Evolutionary conservation across 2,329 filamentous ascomycete genomes (phyloP), one percentile per base, ranked within the genome.

Genomic region (Sclerotinia borealis): DNA sequence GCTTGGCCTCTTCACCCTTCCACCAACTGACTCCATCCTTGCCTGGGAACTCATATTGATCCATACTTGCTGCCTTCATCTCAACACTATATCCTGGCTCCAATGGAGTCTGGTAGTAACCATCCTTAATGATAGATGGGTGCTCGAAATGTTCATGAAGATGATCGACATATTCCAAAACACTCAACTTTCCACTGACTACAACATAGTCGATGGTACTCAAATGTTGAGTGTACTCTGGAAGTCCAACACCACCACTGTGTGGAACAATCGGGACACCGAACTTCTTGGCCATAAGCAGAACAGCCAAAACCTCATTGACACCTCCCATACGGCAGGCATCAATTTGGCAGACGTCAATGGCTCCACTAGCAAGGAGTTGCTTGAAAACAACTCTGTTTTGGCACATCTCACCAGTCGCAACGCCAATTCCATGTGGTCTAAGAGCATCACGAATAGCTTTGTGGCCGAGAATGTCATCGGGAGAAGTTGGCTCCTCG

Each of bases 381-480:
- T 96, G 92, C 83, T 96, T 96, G 85, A 96, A 96, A 72, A 96
- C 85, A 68, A 96, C 90, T 45, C 92, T 87, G 80, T 96, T 96
- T 80, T 96, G 92, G 79, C 91, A 95, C 91, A 96, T 96, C 79
- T 96, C 92, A 67, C 92, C 92, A 0, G 92, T 96, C 9, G 92
- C 92, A 6, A 96, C 92, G 64, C 91, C 91, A 71, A 96, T 91
- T 63, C 84, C 85, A 73, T 86, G 80, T 0, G 89, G 86, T 71
- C 83, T 83, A 13, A 96, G 85, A 4, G 92, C 92, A 66, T 93
- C 88, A 59, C 90, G 86, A 71, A 96, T 87, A 4, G 90, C 88
- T 73, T 90, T 91, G 82, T 96, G 92, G 64, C 92, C 92, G 62
- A 95, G 86, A 64, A 96, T 87, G 75, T 96, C 92, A 73, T 96